Evolutionary conservation across 2,329 filamentous ascomycete genomes (phyloP), one percentile per base, ranked within the genome.

Genomic region (Fusarium cyanostomum): DNA sequence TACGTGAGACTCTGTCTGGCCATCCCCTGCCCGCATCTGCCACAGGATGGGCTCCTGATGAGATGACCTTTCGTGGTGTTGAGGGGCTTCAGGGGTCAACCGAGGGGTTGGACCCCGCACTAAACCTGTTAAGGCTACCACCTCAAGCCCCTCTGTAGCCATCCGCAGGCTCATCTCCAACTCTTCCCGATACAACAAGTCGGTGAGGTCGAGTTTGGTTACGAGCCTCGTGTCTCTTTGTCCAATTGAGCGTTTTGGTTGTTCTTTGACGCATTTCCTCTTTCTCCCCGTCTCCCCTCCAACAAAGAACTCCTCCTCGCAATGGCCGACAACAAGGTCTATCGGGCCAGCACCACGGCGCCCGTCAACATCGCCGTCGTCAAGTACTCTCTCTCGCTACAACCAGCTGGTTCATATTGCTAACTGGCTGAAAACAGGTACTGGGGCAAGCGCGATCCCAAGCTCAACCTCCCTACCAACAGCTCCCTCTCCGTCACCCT

Each of bases 361-460:
- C 95, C 94, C 12, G 94, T 98, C 74, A 98, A 98, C 83, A 98
- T 98, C 75, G 94, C 94, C 67, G 94, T 98, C 56, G 95, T 98
- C 81, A 98, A 98, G 91, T 96, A 73, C 50, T 77, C 18, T 16
- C 10, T 37, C 53, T 8, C 13, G 12, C n/a, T 27, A 21, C 26
- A 16, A 24, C 34, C 21, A 41, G 24, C 5, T 42, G 24, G 35
- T 46, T 57, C 18, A 31, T 34, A 26, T 33, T 3, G 34, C 11
- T 27, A 33, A 50, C 28, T 28, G 7, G 34, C 51, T 55, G 12
- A 27, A 15, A 5, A 1, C 18, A 72, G 83, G 64, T 85, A 99
- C 86, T 99, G 96, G 95, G 95, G 96, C 71, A 99, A 99, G 82
- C 92, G 95, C 63, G 94, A 98, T 79, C 80, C 92, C 49, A 92